A percentile compares a stretch with the other conserved stretches of the same genome.
Evolutionary conservation across 2,329 filamentous ascomycete genomes (phyloP).

Genomic region (Samsoniella hepiali): DNA sequence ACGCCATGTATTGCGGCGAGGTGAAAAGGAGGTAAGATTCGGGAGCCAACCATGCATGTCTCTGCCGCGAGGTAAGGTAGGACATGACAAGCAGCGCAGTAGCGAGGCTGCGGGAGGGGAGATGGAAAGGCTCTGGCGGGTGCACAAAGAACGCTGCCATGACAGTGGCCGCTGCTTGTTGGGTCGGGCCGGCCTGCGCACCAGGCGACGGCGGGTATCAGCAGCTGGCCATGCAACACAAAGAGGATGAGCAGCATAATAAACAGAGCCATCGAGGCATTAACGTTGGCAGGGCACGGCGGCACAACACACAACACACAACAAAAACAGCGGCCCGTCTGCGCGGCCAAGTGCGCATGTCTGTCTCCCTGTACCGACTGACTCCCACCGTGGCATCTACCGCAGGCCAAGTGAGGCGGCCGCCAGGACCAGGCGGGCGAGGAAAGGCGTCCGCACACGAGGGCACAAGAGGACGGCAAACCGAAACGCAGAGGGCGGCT

Average conservation of each 20-base stretch:
- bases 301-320: no score
- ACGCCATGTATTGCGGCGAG: background rate
- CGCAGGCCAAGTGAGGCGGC: background rate
- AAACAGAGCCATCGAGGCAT: background rate
- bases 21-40: background rate
- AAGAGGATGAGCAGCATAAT: background rate
- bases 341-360: background rate
- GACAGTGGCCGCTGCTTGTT: background rate
- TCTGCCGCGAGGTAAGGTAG: background rate
- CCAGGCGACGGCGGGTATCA: background rate
- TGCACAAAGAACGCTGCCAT: background rate
- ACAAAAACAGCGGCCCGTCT: conserved; percentile 8
- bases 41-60: conserved; percentile 5
- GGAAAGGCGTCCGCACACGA: background rate
- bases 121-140: background rate
- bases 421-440: background rate
- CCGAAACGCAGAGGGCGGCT: background rate
- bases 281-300: no score
- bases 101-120: background rate
- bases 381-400: background rate
- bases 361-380: background rate
- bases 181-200: background rate
- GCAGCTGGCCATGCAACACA: background rate
- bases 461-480: background rate
- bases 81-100: background rate